Conservation (phyloP, 371 early-diverging fungal species). For the Phascolomyces articulosus region DNA sequence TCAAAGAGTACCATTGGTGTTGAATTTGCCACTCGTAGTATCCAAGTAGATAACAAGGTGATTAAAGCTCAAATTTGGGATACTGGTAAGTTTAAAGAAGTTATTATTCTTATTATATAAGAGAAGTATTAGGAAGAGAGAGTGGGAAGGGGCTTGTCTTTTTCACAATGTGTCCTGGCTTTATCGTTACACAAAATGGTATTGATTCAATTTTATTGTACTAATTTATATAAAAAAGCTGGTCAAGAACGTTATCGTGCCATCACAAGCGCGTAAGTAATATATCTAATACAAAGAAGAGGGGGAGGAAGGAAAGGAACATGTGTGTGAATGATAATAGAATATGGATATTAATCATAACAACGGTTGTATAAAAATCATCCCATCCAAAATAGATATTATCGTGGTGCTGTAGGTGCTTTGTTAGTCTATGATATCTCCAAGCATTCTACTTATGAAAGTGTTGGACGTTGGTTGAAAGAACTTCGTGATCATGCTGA, state of each 20-base stretch:
- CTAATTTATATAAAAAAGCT: conserved; percentile 65
- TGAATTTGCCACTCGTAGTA: conserved; percentile 98
- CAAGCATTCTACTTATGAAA: conserved; percentile 94
- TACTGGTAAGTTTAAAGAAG: conserved; percentile 45
- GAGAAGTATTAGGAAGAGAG: too few relatives aligned
- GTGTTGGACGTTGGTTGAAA: conserved; percentile 97
- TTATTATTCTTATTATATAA: too few relatives aligned
- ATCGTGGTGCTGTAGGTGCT: conserved; percentile 99
- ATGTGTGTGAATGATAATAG: too few relatives aligned
- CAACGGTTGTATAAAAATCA: too few relatives aligned
- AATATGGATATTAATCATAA: not conserved
- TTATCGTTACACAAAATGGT: not conserved
- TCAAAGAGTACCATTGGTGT: conserved; percentile 99
- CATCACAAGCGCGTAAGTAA: conserved; percentile 87
- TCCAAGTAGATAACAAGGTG: conserved; percentile 95
- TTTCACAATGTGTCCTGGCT: not conserved
- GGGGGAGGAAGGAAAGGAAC: not conserved
- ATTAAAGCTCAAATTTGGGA: conserved; percentile 99
- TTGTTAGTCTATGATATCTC: conserved; percentile 99
- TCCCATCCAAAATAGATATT: conserved; percentile 87
- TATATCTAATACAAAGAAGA: too few relatives aligned
- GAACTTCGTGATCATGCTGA: conserved; percentile 98
- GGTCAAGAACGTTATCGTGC: conserved; percentile 92
- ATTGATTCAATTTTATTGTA: not conserved
- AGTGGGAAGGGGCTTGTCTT: too few relatives aligned